A percentile compares a stretch with the other conserved stretches of the same genome.
These are phyloP conservation scores for Penicillium maclennaniae DNA, from an alignment of 495 filamentous ascomycete species.

Conservation along the genomic window DNA sequence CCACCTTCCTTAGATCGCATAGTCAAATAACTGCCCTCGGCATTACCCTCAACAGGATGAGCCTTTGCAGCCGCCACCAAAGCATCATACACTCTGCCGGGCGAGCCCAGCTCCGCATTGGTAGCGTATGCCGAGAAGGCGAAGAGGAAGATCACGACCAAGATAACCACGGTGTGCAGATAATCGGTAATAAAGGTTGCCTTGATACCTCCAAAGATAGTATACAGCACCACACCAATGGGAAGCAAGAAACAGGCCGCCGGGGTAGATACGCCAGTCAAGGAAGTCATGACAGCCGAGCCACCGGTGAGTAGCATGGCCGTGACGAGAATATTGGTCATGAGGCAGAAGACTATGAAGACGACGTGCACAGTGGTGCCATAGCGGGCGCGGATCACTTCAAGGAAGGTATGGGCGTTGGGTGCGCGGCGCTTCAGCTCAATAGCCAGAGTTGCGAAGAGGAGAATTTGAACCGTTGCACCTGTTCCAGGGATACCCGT, in stretches of 20 bases:
- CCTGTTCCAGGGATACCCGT: slow-evolving; percentile 23
- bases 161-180: slow-evolving; percentile 80
- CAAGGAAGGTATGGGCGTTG: slow-evolving; percentile 84
- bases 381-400: slow-evolving; percentile 62
- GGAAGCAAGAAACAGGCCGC: slow-evolving; percentile 91
- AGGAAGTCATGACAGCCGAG: slow-evolving; percentile 74
- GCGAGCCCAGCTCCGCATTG: slow-evolving; percentile 71
- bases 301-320: slow-evolving; percentile 93
- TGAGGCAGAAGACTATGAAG: slow-evolving; percentile 76
- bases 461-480: slow-evolving; percentile 62
- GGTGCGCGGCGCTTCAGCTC: slow-evolving; percentile 85
- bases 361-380: slow-evolving; percentile 65
- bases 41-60: slow-evolving; percentile 83
- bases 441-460: slow-evolving; percentile 92
- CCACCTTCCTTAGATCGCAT: slow-evolving; percentile 85
- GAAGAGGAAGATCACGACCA: slow-evolving; percentile 89
- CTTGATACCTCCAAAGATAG: slow-evolving; percentile 77
- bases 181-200: slow-evolving; percentile 74
- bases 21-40: slow-evolving; percentile 80
- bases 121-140: slow-evolving; percentile 82
- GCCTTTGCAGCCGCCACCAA: slow-evolving; percentile 62
- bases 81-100: slow-evolving; percentile 75
- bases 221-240: slow-evolving; percentile 78
- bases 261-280: slow-evolving; percentile 82
- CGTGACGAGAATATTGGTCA: slow-evolving; percentile 82